Evolutionary conservation across 257 asterid genomes (phyloP).

Genomic region (Handroanthus guayacan): DNA sequence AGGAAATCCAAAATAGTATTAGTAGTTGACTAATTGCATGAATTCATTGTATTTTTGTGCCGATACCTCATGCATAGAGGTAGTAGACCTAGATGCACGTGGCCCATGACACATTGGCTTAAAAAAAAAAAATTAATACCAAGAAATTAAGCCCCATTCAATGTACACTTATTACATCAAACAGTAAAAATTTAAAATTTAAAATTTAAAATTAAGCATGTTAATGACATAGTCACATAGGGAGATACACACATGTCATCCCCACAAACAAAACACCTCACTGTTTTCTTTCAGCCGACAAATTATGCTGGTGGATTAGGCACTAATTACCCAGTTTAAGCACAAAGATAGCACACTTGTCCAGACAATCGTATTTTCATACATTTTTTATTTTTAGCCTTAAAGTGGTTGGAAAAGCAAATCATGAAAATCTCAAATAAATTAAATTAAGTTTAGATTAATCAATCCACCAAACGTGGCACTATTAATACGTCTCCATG

Average conservation of each 20-base stretch:
- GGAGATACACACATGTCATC: slow-evolving; percentile 33
- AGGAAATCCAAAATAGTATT: too few species aligned
- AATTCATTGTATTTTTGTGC: too few species aligned
- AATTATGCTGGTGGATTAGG: slow-evolving; percentile 26
- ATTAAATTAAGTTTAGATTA: slow-evolving; percentile 28
- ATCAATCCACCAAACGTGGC: slow-evolving; percentile 39
- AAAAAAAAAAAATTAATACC: not conserved
- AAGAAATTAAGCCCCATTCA: not conserved
- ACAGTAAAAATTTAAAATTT: not conserved
- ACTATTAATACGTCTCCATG: slow-evolving; percentile 15
- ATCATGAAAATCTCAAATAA: slow-evolving; percentile 39
- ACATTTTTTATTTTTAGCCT: slow-evolving; percentile 10
- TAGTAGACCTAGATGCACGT: too few species aligned
- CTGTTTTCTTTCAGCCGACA: slow-evolving; percentile 47
- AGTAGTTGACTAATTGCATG: too few species aligned
- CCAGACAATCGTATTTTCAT: slow-evolving; percentile 8
- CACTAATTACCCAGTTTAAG: slow-evolving; percentile 37
- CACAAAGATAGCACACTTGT: slow-evolving; percentile 41
- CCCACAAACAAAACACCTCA: not conserved
- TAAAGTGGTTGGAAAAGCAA: slow-evolving; percentile 38
- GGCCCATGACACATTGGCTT: too few species aligned
- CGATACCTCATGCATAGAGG: not conserved
- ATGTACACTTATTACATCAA: not conserved
- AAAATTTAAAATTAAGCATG: not conserved
- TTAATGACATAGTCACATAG: not conserved